phyloP scores from a whole-genome alignment of 2,329 filamentous ascomycete genomes.

The Colletotrichum eremochloae region DNA sequence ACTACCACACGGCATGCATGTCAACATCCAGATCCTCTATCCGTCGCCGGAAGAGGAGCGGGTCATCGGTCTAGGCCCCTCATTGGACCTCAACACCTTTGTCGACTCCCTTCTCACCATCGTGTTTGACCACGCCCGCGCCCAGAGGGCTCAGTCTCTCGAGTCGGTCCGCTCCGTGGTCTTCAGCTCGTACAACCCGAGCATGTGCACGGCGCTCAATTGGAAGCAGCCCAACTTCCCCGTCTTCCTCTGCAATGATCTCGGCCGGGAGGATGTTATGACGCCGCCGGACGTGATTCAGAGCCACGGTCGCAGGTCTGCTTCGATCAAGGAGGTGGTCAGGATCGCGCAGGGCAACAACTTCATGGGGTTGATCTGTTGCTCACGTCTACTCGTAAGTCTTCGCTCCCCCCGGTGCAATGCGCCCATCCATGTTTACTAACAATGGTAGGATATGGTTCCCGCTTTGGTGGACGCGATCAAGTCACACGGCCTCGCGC shows the following conservation, averaged over 20 bases:
- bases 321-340: conserved; percentile 95
- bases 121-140: conserved; percentile 91
- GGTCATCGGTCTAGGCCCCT: conserved; percentile 76
- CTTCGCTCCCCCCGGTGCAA: background rate
- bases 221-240: conserved; percentile 99
- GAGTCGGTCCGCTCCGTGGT: conserved; percentile 88
- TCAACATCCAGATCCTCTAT: conserved; percentile 94
- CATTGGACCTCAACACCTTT: conserved; percentile 86
- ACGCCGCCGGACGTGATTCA: conserved; percentile 53
- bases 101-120: conserved; percentile 86
- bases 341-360: conserved; percentile 95
- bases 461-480: conserved; percentile 93
- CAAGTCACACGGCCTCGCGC: conserved; percentile 91
- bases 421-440: conserved; percentile 36
- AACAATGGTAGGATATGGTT: conserved; percentile 81
- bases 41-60: conserved; percentile 82
- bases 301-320: conserved; percentile 78
- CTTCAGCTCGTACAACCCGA: conserved; percentile 92
- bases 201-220: conserved; percentile 92
- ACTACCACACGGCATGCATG: conserved; percentile 83
- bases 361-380: conserved; percentile 97
- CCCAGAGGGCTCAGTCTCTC: conserved; percentile 72
- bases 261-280: conserved; percentile 73
- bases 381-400: conserved; percentile 85
- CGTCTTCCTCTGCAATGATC: conserved; percentile 93